A percentile compares a stretch with the other conserved stretches of the same genome.
phyloP scores from a whole-genome alignment of 257 asterid species.

The Asclepias syriaca region DNA sequence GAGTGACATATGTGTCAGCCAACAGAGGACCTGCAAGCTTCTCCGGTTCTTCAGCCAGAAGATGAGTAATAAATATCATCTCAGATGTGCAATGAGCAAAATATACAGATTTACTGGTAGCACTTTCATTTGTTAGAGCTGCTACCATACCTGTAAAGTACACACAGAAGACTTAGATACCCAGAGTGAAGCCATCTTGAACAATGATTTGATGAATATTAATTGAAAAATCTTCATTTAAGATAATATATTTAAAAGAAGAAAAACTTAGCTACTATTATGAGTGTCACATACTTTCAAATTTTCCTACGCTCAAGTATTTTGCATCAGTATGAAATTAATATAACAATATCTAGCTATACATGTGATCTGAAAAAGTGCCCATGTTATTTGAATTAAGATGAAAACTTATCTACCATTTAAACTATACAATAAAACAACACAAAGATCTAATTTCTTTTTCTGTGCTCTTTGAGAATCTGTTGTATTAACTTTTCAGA shows the following conservation, averaged over 20 bases:
- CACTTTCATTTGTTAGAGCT: conserved; percentile 85
- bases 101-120: conserved; percentile 85
- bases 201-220: not conserved
- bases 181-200: not conserved
- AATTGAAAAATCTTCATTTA: too few species aligned
- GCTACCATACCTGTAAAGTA: conserved; percentile 57
- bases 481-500: not conserved
- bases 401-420: too few species aligned
- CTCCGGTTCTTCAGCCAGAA: conserved; percentile 82
- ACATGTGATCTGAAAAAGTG: not conserved
- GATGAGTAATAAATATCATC: conserved; percentile 86
- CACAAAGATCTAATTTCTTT: not conserved
- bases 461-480: not conserved
- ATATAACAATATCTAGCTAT: not conserved
- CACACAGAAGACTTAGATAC: not conserved
- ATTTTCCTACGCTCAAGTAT: not conserved
- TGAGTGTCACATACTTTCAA: not conserved
- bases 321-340: not conserved
- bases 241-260: too few species aligned
- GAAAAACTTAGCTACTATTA: too few species aligned
- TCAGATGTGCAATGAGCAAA: conserved; percentile 55
- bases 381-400: too few species aligned
- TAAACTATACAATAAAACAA: too few species aligned
- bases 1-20: conserved; percentile 87
- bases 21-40: conserved; percentile 90